Conservation (phyloP, 441 rosid genomes). For the Iberis amara region DNA sequence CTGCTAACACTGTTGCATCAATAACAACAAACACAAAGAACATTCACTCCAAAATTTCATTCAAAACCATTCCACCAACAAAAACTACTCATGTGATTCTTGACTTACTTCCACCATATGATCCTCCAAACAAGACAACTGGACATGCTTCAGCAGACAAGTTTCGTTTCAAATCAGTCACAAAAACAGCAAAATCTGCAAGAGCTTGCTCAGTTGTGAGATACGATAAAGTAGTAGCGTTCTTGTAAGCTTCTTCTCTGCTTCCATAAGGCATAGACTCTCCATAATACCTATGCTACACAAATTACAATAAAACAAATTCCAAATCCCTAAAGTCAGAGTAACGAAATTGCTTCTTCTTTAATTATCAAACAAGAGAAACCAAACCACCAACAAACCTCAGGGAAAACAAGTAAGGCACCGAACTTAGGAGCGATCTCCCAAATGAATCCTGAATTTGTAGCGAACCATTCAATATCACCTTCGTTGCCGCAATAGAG, state of each 20-base stretch:
- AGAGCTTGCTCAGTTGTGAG: slow-evolving; percentile 86
- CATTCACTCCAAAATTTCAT: slow-evolving; percentile 9
- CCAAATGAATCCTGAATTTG: slow-evolving; percentile 74
- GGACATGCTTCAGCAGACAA: slow-evolving; percentile 74
- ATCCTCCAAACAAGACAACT: slow-evolving; percentile 82
- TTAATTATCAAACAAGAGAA: background rate
- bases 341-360: background rate
- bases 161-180: slow-evolving; percentile 64
- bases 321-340: slow-evolving; percentile 5
- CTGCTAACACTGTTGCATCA: slow-evolving; percentile 67
- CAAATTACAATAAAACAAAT: slow-evolving; percentile 7
- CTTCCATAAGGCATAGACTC: slow-evolving; percentile 81
- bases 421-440: slow-evolving; percentile 76
- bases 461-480: slow-evolving; percentile 82
- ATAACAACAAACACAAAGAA: slow-evolving; percentile 4
- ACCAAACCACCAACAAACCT: slow-evolving; percentile 37
- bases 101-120: slow-evolving; percentile 86
- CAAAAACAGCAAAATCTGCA: slow-evolving; percentile 70
- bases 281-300: slow-evolving; percentile 83
- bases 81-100: background rate
- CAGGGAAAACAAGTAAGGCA: slow-evolving; percentile 78
- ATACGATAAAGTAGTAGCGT: slow-evolving; percentile 57
- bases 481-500: slow-evolving; percentile 90
- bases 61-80: background rate
- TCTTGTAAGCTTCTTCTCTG: slow-evolving; percentile 57